These are phyloP conservation scores for Dryas drummondii DNA, from an alignment of 306 rosid species.

Conservation along the genomic window DNA sequence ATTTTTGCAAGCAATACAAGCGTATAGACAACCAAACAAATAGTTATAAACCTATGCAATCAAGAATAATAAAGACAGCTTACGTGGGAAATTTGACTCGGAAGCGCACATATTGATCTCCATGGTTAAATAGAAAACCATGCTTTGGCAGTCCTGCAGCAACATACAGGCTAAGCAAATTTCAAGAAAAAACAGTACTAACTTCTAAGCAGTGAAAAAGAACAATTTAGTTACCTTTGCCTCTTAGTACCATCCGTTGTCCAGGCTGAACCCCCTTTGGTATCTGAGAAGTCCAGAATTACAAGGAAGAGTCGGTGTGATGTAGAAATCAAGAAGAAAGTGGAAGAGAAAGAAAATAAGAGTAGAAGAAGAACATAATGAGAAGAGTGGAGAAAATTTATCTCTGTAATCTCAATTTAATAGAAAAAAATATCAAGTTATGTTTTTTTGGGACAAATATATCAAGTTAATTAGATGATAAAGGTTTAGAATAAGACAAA, in stretches of 20 bases:
- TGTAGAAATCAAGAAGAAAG: not conserved
- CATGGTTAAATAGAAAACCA: conserved; percentile 66
- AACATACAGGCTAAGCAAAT: conserved; percentile 13
- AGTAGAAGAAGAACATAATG: not conserved
- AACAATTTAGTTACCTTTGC: conserved; percentile 58
- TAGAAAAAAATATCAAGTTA: conserved; percentile 7
- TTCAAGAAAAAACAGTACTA: conserved; percentile 2
- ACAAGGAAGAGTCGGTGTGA: conserved; percentile 24
- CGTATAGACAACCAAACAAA: not conserved
- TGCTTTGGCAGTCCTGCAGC: conserved; percentile 68
- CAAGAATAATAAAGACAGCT: conserved; percentile 13
- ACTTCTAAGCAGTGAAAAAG: conserved; percentile 20
- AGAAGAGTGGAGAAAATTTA: not conserved
- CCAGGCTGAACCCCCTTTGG: conserved; percentile 95
- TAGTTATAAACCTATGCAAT: not conserved
- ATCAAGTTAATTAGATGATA: not conserved
- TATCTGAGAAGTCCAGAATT: conserved; percentile 56
- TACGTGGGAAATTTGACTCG: conserved; percentile 79
- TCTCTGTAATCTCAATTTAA: not conserved
- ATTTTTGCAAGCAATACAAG: not conserved
- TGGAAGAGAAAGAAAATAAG: not conserved
- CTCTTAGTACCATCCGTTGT: conserved; percentile 74
- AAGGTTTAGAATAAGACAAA: conserved; percentile 12
- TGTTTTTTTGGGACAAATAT: not conserved
- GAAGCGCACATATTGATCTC: conserved; percentile 88